These are phyloP conservation scores for Cyclostephanos tholiformis DNA, from an alignment of 108 stramenopile species.

Conservation along the genomic window DNA sequence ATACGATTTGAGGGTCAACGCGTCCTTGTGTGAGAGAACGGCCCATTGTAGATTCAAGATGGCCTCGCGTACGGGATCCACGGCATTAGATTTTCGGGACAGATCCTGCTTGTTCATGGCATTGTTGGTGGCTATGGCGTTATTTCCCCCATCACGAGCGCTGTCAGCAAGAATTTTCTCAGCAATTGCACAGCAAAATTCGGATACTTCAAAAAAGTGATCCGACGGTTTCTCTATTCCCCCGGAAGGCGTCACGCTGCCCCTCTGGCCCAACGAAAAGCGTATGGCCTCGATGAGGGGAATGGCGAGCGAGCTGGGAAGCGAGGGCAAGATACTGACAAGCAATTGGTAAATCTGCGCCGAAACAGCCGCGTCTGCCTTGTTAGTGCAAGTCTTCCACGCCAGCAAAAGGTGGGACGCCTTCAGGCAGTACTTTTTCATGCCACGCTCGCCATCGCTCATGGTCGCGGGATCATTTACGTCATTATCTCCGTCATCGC, in stretches of 20 bases:
- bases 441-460: neutral
- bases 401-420: slow-evolving; percentile 76
- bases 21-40: slow-evolving; percentile 80
- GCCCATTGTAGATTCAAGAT: slow-evolving; percentile 83
- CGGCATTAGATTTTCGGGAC: slow-evolving; percentile 25
- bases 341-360: slow-evolving; percentile 81
- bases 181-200: slow-evolving; percentile 80
- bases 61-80: slow-evolving; percentile 56
- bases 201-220: slow-evolving; percentile 74
- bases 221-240: slow-evolving; percentile 44
- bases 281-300: slow-evolving; percentile 73
- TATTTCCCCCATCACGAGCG: slow-evolving; percentile 17
- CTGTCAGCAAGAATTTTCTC: slow-evolving; percentile 34
- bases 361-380: slow-evolving; percentile 80
- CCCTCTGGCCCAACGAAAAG: slow-evolving; percentile 45
- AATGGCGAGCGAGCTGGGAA: slow-evolving; percentile 68
- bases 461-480: slow-evolving; percentile 9
- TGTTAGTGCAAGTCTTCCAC: slow-evolving; percentile 85
- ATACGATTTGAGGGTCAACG: slow-evolving; percentile 69
- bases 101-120: slow-evolving; percentile 22
- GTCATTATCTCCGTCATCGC: slow-evolving; percentile 38
- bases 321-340: slow-evolving; percentile 79
- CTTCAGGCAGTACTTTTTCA: slow-evolving; percentile 68
- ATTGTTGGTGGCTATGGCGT: slow-evolving; percentile 4
- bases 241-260: slow-evolving; percentile 10